Conservation (phyloP, 352 stramenopile species). For the Globisporangium heterothallicum region DNA sequence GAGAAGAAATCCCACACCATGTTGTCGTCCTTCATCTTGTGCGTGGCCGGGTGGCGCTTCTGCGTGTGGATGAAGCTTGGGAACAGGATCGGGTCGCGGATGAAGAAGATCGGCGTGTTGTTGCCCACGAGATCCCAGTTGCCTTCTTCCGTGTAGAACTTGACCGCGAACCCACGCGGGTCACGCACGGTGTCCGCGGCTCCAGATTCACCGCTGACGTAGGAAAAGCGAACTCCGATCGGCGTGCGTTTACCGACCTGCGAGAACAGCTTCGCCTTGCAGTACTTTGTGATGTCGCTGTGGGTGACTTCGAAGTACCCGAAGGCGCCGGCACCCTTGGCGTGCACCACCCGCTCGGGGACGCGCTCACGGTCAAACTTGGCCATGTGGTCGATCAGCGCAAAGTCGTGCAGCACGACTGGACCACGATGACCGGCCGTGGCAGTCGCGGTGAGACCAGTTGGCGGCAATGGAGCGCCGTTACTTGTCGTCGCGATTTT, state of each 20-base stretch:
- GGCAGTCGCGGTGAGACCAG: slow-evolving; percentile 63
- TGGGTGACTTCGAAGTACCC: slow-evolving; percentile 90
- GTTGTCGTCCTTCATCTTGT: slow-evolving; percentile 73
- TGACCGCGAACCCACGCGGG: slow-evolving; percentile 88
- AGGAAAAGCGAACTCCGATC: slow-evolving; percentile 84
- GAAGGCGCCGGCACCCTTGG: slow-evolving; percentile 86
- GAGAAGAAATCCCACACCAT: slow-evolving; percentile 92
- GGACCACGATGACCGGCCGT: slow-evolving; percentile 56
- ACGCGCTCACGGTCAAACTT: slow-evolving; percentile 91
- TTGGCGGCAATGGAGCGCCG: slow-evolving; percentile 47
- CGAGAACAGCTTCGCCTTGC: slow-evolving; percentile 80
- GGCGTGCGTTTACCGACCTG: slow-evolving; percentile 80
- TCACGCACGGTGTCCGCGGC: slow-evolving; percentile 85
- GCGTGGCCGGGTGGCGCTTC: slow-evolving; percentile 85
- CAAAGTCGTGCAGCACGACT: slow-evolving; percentile 79
- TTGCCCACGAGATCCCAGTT: slow-evolving; percentile 93
- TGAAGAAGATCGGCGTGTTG: slow-evolving; percentile 94
- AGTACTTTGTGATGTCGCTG: slow-evolving; percentile 40
- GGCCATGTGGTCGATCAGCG: slow-evolving; percentile 81
- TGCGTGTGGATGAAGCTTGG: slow-evolving; percentile 92
- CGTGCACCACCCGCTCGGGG: slow-evolving; percentile 89
- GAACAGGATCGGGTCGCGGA: slow-evolving; percentile 89
- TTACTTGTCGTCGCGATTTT: slow-evolving; percentile 39
- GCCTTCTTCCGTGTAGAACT: slow-evolving; percentile 93
- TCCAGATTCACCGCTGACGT: slow-evolving; percentile 74